Percentiles rank a stretch among this genome's conserved stretches.
Conservation (phyloP, 129 eudicot species). For the Artemisia tridentata region DNA sequence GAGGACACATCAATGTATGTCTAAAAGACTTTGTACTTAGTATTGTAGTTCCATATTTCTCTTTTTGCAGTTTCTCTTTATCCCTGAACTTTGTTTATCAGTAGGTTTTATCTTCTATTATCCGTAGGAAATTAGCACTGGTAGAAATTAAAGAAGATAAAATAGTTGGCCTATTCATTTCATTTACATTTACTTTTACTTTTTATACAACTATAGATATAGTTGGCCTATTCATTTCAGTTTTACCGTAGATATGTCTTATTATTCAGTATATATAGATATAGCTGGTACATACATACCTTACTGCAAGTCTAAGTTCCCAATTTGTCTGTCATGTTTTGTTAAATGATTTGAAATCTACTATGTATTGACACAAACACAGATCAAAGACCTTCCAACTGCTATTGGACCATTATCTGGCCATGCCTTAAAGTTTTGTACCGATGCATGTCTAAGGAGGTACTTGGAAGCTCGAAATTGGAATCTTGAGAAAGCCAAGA, state of each 20-base stretch:
- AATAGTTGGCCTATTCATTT: no score
- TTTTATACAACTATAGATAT: no score
- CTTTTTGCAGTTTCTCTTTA: background rate
- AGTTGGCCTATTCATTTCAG: no score
- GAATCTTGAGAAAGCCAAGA: conserved; percentile 72
- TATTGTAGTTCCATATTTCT: no score
- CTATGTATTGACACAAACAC: conserved; percentile 23
- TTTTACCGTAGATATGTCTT: no score
- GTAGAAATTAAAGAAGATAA: no score
- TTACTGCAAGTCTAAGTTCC: background rate
- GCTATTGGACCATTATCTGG: conserved; percentile 71
- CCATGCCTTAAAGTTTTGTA: conserved; percentile 51
- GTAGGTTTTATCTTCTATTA: background rate
- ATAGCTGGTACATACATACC: conserved; percentile 42
- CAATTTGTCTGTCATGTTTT: background rate
- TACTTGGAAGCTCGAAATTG: conserved; percentile 81
- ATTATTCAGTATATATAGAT: no score
- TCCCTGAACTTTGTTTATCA: background rate
- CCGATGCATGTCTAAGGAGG: conserved; percentile 70
- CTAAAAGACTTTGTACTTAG: background rate
- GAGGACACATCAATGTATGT: conserved; percentile 87
- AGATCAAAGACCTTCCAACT: conserved; percentile 56
- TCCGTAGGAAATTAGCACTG: no score
- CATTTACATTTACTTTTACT: no score
- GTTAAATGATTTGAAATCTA: no score